Conservation (phyloP, 192 early-diverging fungal genomes). For the Coemansia sp. region DNA sequence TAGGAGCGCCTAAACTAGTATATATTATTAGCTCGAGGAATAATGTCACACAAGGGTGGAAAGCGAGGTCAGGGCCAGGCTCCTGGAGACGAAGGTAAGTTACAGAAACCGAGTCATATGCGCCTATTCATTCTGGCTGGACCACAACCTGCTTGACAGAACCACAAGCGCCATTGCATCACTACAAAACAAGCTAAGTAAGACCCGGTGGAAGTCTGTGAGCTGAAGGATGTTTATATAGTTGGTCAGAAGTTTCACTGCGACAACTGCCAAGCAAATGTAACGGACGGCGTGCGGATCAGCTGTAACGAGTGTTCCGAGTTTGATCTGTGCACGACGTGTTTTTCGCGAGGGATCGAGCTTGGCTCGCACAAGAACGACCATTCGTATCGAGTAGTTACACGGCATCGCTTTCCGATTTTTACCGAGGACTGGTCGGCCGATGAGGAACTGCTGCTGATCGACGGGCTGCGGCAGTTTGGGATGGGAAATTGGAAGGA, state of each 20-base stretch:
- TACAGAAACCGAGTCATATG: background rate
- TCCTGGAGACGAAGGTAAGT: constrained; percentile 42
- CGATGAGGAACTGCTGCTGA: constrained; percentile 92
- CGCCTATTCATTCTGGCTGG: background rate
- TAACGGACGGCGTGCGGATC: constrained; percentile 87
- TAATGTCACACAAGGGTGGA: constrained; percentile 11
- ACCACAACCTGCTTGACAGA: background rate
- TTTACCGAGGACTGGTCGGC: constrained; percentile 91
- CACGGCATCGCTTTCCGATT: constrained; percentile 71
- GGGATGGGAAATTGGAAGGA: constrained; percentile 98
- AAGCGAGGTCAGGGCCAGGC: constrained; percentile 18
- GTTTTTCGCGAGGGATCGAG: constrained; percentile 86
- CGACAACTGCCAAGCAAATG: constrained; percentile 85
- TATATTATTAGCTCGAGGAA: background rate
- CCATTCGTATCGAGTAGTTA: constrained; percentile 89
- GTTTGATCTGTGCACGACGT: constrained; percentile 92
- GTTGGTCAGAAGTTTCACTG: constrained; percentile 63
- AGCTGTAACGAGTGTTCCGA: constrained; percentile 81
- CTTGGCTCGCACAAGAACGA: constrained; percentile 72
- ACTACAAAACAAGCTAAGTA: background rate
- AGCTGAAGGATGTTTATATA: constrained; percentile 9
- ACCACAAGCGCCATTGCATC: background rate
- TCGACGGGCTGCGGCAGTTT: constrained; percentile 86
- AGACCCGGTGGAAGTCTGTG: background rate
- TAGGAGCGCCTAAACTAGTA: background rate